Base-by-base conservation (phyloP, 2,329 filamentous ascomycete genomes). In the Thermothelomyces thermophilus region DNA sequence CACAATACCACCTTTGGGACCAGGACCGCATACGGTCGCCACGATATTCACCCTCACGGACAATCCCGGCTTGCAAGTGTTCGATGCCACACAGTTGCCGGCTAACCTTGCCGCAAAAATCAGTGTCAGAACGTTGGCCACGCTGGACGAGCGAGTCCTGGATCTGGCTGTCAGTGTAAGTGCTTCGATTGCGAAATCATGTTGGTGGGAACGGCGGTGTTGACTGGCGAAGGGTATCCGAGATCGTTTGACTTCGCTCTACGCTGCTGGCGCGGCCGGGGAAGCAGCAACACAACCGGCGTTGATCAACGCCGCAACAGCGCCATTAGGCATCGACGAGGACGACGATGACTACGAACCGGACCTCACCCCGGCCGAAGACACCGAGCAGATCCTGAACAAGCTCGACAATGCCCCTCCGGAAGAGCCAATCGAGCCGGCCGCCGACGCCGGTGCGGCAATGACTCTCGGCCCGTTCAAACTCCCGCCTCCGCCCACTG, bases 331-430 rank as follows among this genome's bases (percentile, higher is more conserved):
- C 22, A 82, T 87, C 3, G 82, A 86, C 6, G 83, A 85, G 8
- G 90, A 95, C 36, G 90, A 95, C 17, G 89, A 95, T 57, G 66
- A 95, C 60, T 96, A 96, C 62, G 91, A 96, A 61, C 90, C 91
- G 0, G 87, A 94, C 62, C 90, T 89, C 58, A 82, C 84, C 52
- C 78, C 85, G 8, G 80, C 82, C 31, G 88, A 94, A 65, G 83
- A 88, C 57, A 80, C 80, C 1, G 86, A 90, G 61, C 86, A 91
- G 62, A 83, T 88, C 28, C 69, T 85, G 42, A 87, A 91, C 66
- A 87, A 87, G 63, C 74, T 89, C 13, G 87, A 91, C 62, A 80
- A 80, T 53, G 74, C 83, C 5, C 76, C 83, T n/a, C 71, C 80
- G 3, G 75, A 77, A 40, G 74, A 78, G 26, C 59, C 61, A 8